Base-by-base conservation (phyloP, 2,329 filamentous ascomycete genomes). In the Paraconiothyrium sp. region DNA sequence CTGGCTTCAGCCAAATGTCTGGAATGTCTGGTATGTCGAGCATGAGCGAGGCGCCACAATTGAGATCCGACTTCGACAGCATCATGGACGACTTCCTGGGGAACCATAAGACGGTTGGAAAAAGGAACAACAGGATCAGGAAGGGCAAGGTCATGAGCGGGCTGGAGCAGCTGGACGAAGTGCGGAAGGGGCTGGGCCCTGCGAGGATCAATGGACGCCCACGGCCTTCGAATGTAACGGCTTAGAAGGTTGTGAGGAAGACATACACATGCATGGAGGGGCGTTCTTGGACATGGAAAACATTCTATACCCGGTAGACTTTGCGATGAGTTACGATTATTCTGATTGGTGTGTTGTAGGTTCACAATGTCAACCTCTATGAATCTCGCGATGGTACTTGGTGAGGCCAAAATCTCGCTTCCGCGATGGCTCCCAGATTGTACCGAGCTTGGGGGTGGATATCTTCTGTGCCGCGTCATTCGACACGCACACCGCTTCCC, bases 11-110 rank as follows among this genome's bases (percentile, higher is more conserved):
- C 57, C 78, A 77, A 4, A 75, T 79, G 68, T 74, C 68, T 0
- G 72, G 61, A 20, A 66, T 73, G 58, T 68, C 64, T 11, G 68
- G 72, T 7, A 74, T 76, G 68, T 75, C 72, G 0, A 70, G 67
- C 32, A 74, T 78, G 65, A 77, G 74, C 54, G 72, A 79, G 50
- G 82, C 80, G 16, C 81, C 82, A 1, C 86, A 90, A 10, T 82
- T 92, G 41, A 84, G 93, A 49, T 83, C 85, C 43, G 94, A 97
- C 76, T 97, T 99, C 78, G 90, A 97, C 75, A 87, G 84, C 63
- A 93, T 98, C 75, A 89, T 99, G 84, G 94, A 98, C 75, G 94
- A 97, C 59, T 99, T 99, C 80, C 81, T 98, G 30, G 91, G 89
- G 9, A 89, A 84, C 37, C 90, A 92, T 74, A 87, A 87, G 10